Conservation (phyloP, 352 stramenopile species). For the Globisporangium emineosum region DNA sequence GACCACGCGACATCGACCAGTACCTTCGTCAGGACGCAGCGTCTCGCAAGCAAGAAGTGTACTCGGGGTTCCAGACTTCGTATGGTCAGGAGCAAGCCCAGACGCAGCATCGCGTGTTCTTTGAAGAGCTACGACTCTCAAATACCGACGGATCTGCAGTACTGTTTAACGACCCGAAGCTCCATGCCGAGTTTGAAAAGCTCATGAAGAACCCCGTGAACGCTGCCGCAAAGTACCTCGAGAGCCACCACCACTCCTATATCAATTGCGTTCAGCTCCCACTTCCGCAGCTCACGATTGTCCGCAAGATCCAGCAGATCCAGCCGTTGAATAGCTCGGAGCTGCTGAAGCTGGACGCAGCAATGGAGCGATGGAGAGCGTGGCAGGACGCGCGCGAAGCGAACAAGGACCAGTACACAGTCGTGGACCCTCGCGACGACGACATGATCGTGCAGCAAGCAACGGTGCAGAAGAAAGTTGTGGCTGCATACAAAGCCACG, state of each 20-base stretch:
- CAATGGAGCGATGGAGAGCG: conserved; percentile 37
- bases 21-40: conserved; percentile 16
- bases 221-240: conserved; percentile 42
- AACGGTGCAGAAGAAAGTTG: conserved; percentile 63
- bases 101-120: conserved; percentile 13
- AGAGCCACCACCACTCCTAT: conserved; percentile 10
- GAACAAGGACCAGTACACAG: conserved; percentile 67
- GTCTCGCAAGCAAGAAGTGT: background rate
- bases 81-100: conserved; percentile 9
- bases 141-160: background rate
- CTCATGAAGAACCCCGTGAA: conserved; percentile 36
- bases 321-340: conserved; percentile 32
- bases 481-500: conserved; percentile 63
- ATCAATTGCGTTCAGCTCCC: conserved; percentile 12
- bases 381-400: conserved; percentile 52
- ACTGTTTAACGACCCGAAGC: conserved; percentile 40
- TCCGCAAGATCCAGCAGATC: conserved; percentile 47
- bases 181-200: conserved; percentile 30
- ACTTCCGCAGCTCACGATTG: conserved; percentile 35
- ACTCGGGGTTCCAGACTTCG: background rate
- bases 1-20: conserved; percentile 40
- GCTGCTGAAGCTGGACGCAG: conserved; percentile 34
- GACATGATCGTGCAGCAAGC: conserved; percentile 48
- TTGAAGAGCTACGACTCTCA: conserved; percentile 6
- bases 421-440: conserved; percentile 49